Evolutionary conservation across 1,284 basidiomycete genomes (phyloP).

Genomic region (Ceratobasidium sp.): DNA sequence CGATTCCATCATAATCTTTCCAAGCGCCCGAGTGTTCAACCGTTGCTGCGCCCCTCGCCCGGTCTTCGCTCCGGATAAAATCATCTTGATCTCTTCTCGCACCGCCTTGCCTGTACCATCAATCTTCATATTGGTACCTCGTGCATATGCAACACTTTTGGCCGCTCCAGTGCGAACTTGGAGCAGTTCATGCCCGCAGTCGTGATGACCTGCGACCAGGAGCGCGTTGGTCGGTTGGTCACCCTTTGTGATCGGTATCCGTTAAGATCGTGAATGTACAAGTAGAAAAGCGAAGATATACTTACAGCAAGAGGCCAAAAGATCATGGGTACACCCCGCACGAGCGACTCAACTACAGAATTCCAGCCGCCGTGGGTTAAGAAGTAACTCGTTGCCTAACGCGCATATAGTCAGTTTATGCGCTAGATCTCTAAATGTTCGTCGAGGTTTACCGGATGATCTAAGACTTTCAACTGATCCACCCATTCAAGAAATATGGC

Average conservation of each 20-base stretch:
- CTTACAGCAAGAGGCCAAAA: slow-evolving; percentile 30
- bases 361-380: slow-evolving; percentile 32
- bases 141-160: not conserved
- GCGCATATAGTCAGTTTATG: not conserved
- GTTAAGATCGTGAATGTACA: no score
- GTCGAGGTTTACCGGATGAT: not conserved
- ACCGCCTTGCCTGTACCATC: slow-evolving; percentile 8
- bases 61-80: not conserved
- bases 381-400: slow-evolving; percentile 6
- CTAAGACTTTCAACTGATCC: not conserved
- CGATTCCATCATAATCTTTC: not conserved
- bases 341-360: slow-evolving; percentile 12
- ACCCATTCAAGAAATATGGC: slow-evolving; percentile 20
- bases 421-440: not conserved
- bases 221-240: slow-evolving; percentile 40
- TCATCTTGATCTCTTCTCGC: not conserved
- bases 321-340: slow-evolving; percentile 30
- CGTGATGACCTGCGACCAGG: slow-evolving; percentile 12
- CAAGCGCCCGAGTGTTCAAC: not conserved
- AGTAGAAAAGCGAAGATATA: no score
- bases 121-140: not conserved
- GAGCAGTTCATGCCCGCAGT: slow-evolving; percentile 28
- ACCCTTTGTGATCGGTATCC: slow-evolving; percentile 13
- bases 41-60: not conserved
- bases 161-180: slow-evolving; percentile 26